These are phyloP conservation scores for Eimeria zaria DNA, from an alignment of 169 alveolate species.

Conservation along the genomic window DNA sequence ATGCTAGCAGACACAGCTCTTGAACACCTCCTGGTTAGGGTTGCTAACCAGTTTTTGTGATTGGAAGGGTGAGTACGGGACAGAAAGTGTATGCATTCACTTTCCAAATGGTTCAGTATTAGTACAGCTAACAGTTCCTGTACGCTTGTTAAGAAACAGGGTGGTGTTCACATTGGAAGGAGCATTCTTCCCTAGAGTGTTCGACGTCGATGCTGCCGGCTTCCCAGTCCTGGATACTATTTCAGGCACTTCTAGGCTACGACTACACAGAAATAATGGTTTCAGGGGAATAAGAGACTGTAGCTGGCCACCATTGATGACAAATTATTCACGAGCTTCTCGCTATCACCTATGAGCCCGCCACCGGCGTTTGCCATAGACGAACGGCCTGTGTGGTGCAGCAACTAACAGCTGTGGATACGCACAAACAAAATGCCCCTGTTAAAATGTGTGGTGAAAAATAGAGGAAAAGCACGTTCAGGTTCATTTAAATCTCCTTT, in stretches of 20 bases:
- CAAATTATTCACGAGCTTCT: not conserved
- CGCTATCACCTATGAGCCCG: not conserved
- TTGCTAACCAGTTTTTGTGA: not conserved
- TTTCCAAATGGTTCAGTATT: not conserved
- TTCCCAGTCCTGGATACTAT: not conserved
- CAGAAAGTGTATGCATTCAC: not conserved
- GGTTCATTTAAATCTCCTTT: slow-evolving; percentile 84
- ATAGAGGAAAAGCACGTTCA: slow-evolving; percentile 81
- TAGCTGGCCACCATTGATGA: too few relatives aligned
- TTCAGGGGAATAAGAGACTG: not conserved
- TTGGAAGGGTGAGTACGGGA: not conserved
- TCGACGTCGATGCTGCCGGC: not conserved
- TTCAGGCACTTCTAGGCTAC: not conserved
- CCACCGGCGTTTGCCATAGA: not conserved
- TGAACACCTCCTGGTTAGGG: not conserved
- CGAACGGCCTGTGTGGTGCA: not conserved
- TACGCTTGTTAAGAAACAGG: not conserved
- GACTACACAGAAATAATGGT: not conserved
- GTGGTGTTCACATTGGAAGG: not conserved
- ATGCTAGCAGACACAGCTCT: not conserved
- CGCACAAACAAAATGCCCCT: not conserved
- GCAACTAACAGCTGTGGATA: not conserved
- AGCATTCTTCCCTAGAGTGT: not conserved
- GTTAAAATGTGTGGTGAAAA: too few relatives aligned
- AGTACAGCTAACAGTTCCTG: not conserved